Evolutionary conservation across 179 eudicot species (phyloP).

Genomic region (Patellifolia procumbens): DNA sequence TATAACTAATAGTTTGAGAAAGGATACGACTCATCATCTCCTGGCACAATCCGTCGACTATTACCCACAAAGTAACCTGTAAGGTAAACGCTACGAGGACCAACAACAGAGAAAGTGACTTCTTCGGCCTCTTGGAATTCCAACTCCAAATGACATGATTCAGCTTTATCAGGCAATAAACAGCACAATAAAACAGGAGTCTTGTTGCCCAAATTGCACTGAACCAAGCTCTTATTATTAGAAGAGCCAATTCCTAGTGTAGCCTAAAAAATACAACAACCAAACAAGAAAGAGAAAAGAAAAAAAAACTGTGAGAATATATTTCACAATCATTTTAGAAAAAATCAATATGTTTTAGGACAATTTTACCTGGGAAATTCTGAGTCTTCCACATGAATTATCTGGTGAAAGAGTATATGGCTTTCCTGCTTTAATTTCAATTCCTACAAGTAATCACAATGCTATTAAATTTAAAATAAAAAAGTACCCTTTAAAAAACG

Average conservation of each 20-base stretch:
- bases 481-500: too few relatives aligned
- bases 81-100: constrained; percentile 77
- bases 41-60: constrained; percentile 21
- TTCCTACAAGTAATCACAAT: constrained; percentile 41
- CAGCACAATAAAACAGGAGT: constrained; percentile 77
- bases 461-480: too few relatives aligned
- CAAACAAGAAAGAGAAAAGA: background rate
- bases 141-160: constrained; percentile 78
- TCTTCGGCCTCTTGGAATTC: constrained; percentile 84
- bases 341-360: background rate
- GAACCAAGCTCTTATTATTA: constrained; percentile 51
- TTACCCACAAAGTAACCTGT: constrained; percentile 58
- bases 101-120: constrained; percentile 77
- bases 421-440: constrained; percentile 69
- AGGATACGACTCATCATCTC: constrained; percentile 79
- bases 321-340: too few relatives aligned
- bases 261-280: constrained; percentile 46
- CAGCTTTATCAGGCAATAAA: constrained; percentile 67
- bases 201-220: constrained; percentile 77
- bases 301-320: background rate
- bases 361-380: constrained; percentile 65
- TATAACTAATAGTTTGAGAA: background rate
- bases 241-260: constrained; percentile 65
- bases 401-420: constrained; percentile 51
- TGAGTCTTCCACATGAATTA: constrained; percentile 51